Base-by-base conservation (phyloP, 495 filamentous ascomycete genomes). In the Chaetomium cochliodes region DNA sequence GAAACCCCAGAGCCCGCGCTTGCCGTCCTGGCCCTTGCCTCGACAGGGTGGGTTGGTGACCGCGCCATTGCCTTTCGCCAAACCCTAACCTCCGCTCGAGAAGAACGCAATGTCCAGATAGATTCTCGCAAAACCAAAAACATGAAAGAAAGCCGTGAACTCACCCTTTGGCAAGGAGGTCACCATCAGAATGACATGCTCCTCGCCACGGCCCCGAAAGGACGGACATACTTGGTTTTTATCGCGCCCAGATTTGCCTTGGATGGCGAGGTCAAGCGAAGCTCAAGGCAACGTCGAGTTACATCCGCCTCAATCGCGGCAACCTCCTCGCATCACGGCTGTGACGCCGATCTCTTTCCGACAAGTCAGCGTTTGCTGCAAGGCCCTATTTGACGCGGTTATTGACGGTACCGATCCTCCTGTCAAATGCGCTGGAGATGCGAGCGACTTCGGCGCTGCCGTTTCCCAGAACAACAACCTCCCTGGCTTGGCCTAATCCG, bases 221-320 rank as follows among this genome's bases (percentile, higher is more conserved):
- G 52, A 18, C 28, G 39, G 9, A 25, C 28, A 6, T 30, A 30
- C 42, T 46, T 42, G 13, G 33, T n/a, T 33, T 18, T 56, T 4
- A 25, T 58, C 37, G 39, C 39, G 39, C 37, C 39, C 33, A 37
- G 55, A 44, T 44, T 58, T 42, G 55, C 39, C 0, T 22, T 59
- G 58, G 58, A 3, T 44, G 39, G 37, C 58, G 20, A 13, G 30
- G 33, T 52, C 46, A 25, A 30, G 46, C 44, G 20, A 16, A 51
- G 15, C 46, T 20, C 39, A 20, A 60, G 58, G 58, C 58, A 60
- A 60, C 47, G 8, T 41, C 58, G 23, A 28, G 47, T 60, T 52
- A 52, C 58, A 60, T 60, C 47, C 47, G 30, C 33, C 26, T 23
- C n/a, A 22, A 46, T 49, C 18, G 13, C 16, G 26, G 58, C 46